Conservation (phyloP, 2,329 filamentous ascomycete genomes). For the Diaporthe longicolla region DNA sequence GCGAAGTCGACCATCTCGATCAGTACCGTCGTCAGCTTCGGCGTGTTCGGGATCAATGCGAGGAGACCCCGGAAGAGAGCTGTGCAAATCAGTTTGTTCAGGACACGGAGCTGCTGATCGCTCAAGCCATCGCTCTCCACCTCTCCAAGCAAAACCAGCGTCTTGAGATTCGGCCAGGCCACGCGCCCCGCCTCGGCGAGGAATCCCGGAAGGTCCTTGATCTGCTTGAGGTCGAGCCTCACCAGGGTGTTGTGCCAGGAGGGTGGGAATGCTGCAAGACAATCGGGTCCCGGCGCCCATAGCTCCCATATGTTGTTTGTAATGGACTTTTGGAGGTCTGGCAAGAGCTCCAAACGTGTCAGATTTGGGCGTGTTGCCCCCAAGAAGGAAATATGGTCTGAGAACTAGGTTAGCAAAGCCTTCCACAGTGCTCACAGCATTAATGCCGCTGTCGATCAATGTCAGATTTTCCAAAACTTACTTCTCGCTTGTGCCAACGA, state of each 20-base stretch:
- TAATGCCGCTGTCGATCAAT: background rate
- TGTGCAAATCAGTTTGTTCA: background rate
- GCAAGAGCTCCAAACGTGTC: background rate
- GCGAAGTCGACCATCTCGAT: background rate
- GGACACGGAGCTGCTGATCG: background rate
- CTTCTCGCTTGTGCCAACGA: background rate
- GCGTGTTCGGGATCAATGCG: background rate
- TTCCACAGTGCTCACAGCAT: background rate
- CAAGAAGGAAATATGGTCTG: background rate
- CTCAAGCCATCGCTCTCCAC: background rate
- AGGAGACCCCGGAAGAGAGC: background rate
- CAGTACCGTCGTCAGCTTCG: background rate
- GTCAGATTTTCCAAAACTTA: background rate
- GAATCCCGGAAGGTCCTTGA: background rate
- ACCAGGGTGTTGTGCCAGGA: background rate
- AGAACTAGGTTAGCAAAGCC: background rate
- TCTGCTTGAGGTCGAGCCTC: background rate
- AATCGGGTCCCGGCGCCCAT: background rate
- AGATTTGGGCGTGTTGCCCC: background rate
- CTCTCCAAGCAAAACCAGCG: background rate
- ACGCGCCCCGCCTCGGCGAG: background rate
- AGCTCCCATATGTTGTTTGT: accelerated
- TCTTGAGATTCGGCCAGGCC: background rate
- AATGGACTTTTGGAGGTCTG: background rate
- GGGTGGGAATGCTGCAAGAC: background rate